Base-by-base conservation (phyloP, 2,329 filamentous ascomycete genomes). In the Claviceps quebecensis region DNA sequence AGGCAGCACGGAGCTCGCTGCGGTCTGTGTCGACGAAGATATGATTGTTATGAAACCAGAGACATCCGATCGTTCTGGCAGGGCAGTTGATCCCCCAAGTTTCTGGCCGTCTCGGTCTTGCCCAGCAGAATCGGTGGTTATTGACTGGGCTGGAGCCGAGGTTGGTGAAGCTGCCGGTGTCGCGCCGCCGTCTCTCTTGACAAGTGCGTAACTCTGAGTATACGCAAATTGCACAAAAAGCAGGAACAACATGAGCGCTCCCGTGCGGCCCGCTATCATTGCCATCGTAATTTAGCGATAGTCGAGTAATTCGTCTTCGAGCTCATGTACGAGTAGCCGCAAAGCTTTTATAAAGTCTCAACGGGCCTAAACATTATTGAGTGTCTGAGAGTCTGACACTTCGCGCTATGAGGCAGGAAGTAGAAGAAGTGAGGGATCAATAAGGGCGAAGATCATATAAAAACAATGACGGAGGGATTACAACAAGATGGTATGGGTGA, bases 241-340 rank as follows among this genome's bases (percentile, higher is more conserved):
- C 4, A 67, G 48, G 22, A 74, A 58, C 56, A 66, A 68, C 52
- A 75, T 56, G 45, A 73, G 55, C 38, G 64, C 63, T 64, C 64
- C 68, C 44, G 69, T 51, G 47, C 62, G 63, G 51, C 58, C 53
- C 54, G 65, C 60, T 52, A 58, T 65, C 23, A 57, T 55, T 49
- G 65, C 54, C 71, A 72, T 72, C 48, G 43, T 60, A 47, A 29
- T 26, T 7, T 46, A 22, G 52, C 37, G 47, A 48, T 43, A n/a
- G 17, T 49, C n/a, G 34, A 48, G 45, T 29, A 50, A 41, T 39
- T 49, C 47, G 52, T 34, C 17, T 26, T 22, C 29, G 50, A 50
- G 39, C 45, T 46, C 47, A 39, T 38, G 51, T 52, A 51, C 44
- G 40, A 46, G 40, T 38, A 56, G 51, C 57, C 55, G 53, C 53